Conservation (phyloP, 495 filamentous ascomycete genomes). For the Friedmanniomyces endolithicus region DNA sequence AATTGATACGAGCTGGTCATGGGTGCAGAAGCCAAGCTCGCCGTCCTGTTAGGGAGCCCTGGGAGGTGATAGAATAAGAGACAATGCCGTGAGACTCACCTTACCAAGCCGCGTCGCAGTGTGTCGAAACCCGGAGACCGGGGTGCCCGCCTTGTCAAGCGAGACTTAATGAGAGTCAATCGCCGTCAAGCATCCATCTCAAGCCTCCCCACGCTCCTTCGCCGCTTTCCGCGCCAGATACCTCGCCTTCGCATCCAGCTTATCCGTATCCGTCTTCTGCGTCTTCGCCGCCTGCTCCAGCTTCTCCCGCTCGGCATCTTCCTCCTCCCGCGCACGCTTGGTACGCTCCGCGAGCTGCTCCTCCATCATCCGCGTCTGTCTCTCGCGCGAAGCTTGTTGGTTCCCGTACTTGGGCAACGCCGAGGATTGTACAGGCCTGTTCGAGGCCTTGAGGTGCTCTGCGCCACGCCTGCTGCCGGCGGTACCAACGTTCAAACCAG, state of each 20-base stretch:
- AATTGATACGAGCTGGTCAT: conserved; percentile 22
- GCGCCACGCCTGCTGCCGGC: conserved; percentile 30
- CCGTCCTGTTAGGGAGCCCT: conserved; percentile 19
- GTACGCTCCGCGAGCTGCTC: conserved; percentile 62
- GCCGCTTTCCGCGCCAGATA: conserved; percentile 76
- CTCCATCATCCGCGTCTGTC: conserved; percentile 81
- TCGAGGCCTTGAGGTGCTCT: conserved; percentile 21
- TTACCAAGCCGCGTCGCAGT: neutral
- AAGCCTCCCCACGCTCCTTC: conserved; percentile 38
- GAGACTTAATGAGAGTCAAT: too few species aligned
- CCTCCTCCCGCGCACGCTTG: conserved; percentile 61
- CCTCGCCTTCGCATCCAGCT: conserved; percentile 74
- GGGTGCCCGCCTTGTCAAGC: too few species aligned
- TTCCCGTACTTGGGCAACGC: conserved; percentile 27
- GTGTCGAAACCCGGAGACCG: too few species aligned
- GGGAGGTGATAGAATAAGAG: neutral
- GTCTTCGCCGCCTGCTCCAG: conserved; percentile 63
- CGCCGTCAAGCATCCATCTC: neutral
- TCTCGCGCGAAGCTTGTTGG: conserved; percentile 55
- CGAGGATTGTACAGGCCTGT: conserved; percentile 26
- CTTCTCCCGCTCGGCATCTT: conserved; percentile 55
- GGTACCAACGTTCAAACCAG: conserved; percentile 73
- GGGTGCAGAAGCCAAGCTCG: conserved; percentile 14
- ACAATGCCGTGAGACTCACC: neutral
- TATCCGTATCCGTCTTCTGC: conserved; percentile 60